Base-by-base conservation (phyloP, 208 protist species). In the Leishmania mexicana region DNA sequence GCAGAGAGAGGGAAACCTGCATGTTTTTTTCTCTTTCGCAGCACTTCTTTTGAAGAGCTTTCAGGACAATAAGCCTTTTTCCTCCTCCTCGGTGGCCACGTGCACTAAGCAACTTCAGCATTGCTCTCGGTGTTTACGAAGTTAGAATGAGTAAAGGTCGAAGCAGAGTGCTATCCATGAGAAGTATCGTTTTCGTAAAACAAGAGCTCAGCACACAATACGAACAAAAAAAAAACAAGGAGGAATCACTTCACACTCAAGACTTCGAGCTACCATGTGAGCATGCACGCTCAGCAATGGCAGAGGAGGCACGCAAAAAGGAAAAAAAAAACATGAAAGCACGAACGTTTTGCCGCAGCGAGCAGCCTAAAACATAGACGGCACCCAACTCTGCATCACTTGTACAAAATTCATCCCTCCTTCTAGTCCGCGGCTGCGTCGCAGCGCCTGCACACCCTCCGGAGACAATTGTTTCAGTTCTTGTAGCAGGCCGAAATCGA, bases 401-500 rank as follows among this genome's bases (percentile, higher is more conserved):
- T 74, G 42, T 0, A 76, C 74, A 31, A 89, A 75, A 40, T 53
- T 75, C 28, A 70, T 53, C n/a, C 80, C 67, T 1, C 35, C 28
- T 24, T 74, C 80, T 17, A 89, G 78, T 1, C 80, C 78, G 38
- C 88, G 83, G 15, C 73, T 76, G n/a, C 84, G 73, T 51, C 87
- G 85, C 60, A 90, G 68, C 28, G 70, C 64, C 38, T 75, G 68
- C 45, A 94, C 80, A 38, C 90, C 87, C 28, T 89, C 87, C 4
- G 71, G 58, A 19, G 85, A 87, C 28, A 81, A 53, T 15, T 57
- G 75, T 72, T 89, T 93, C 21, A 96, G 73, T 24, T 87, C 35
- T 2, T 60, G 51, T 24, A 92, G 80, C 49, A 93, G 74, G 4
- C 74, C 78, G 62, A 94, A 85, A 38, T 87, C 88, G 72, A 86